phyloP scores from a whole-genome alignment of 2,329 filamentous ascomycete genomes.

The Hymenoscyphus infarciens region DNA sequence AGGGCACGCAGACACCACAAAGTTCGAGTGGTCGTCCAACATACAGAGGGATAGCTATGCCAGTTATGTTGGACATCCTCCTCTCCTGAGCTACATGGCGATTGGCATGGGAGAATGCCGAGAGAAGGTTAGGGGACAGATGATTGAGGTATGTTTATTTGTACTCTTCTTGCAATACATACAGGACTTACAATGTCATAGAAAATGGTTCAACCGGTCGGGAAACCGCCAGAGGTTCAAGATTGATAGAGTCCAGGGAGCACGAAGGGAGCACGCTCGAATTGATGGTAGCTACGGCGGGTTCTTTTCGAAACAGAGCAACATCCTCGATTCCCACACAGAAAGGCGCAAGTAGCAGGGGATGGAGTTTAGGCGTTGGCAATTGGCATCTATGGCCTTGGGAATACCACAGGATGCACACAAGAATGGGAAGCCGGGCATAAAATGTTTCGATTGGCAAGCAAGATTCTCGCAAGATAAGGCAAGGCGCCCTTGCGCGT shows the following conservation, averaged over 20 bases:
- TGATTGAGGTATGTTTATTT: slow-evolving; percentile 63
- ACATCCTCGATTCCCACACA: background rate
- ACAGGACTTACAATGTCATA: slow-evolving; percentile 29
- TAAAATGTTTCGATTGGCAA: background rate
- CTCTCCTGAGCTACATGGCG: slow-evolving; percentile 82
- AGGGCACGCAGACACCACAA: slow-evolving; percentile 92
- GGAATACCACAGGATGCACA: background rate
- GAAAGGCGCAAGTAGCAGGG: background rate
- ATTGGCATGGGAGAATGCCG: slow-evolving; percentile 83
- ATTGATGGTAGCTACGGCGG: no score
- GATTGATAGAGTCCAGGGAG: slow-evolving; percentile 32
- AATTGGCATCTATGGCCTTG: background rate
- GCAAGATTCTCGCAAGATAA: background rate
- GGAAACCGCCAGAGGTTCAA: slow-evolving; percentile 60
- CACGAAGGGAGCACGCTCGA: background rate
- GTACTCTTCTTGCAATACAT: background rate
- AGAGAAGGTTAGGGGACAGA: slow-evolving; percentile 72
- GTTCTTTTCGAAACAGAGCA: background rate
- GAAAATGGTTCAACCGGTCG: slow-evolving; percentile 68
- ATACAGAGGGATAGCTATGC: slow-evolving; percentile 91
- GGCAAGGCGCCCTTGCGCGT: background rate
- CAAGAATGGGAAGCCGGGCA: background rate
- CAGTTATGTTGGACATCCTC: slow-evolving; percentile 84
- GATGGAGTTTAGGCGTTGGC: background rate
- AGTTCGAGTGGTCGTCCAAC: slow-evolving; percentile 96